These are phyloP conservation scores for Blastobotrys malaysiensis DNA, from an alignment of 1,139 yeast genomes.

Conservation along the genomic window DNA sequence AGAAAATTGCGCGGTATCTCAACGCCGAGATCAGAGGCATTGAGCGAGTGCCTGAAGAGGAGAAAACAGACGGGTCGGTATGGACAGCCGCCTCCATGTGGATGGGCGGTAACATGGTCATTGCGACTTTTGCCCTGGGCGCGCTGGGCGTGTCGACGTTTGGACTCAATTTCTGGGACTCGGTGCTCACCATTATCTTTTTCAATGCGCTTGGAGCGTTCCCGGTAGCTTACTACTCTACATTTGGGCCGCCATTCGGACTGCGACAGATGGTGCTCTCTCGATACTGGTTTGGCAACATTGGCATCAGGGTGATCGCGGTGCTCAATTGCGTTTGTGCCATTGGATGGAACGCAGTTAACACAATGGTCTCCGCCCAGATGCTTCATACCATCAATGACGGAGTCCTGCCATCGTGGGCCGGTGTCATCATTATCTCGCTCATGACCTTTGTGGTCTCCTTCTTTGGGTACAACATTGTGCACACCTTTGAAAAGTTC, in stretches of 20 bases:
- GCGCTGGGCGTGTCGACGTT: conserved; percentile 58
- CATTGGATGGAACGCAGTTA: conserved; percentile 94
- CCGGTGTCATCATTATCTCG: conserved; percentile 73
- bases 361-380: conserved; percentile 86
- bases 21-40: conserved; percentile 60
- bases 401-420: conserved; percentile 77
- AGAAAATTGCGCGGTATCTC: conserved; percentile 6
- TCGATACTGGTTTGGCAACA: conserved; percentile 70
- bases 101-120: conserved; percentile 86
- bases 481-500: conserved; percentile 78
- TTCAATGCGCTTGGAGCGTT: conserved; percentile 67
- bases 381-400: conserved; percentile 70
- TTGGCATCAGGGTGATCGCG: conserved; percentile 71
- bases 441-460: conserved; percentile 66
- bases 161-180: conserved; percentile 60
- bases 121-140: conserved; percentile 79
- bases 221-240: conserved; percentile 78
- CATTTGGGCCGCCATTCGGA: conserved; percentile 81
- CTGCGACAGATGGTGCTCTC: conserved; percentile 84
- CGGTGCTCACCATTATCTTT: conserved; percentile 57
- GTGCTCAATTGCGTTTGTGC: conserved; percentile 76
- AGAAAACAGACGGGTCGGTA: conserved; percentile 56
- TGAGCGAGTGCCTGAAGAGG: conserved; percentile 62
- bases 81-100: conserved; percentile 83
- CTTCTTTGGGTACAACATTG: conserved; percentile 80